Evolutionary conservation across 2,329 filamentous ascomycete species (phyloP).

Genomic region (Corynespora cassiicola): DNA sequence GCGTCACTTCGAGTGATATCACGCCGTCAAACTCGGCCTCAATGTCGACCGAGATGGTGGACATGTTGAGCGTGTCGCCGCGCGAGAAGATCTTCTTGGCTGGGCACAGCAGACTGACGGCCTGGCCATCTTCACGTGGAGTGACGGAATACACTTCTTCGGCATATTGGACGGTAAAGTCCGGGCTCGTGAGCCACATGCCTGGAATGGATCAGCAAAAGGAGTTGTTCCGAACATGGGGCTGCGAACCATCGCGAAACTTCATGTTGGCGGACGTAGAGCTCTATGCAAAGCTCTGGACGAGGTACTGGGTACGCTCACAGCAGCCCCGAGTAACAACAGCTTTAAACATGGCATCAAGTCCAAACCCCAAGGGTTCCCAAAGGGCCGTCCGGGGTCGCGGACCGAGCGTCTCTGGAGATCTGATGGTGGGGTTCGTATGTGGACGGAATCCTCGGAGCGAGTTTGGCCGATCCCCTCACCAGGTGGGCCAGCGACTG

Average conservation of each 20-base stretch:
- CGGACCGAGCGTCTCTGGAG: slow-evolving; percentile 9
- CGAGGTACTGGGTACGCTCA: neutral
- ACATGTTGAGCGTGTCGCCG: slow-evolving; percentile 63
- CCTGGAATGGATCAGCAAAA: slow-evolving; percentile 36
- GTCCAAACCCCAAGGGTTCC: slow-evolving; percentile 3
- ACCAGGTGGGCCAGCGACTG: no score
- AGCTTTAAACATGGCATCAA: neutral
- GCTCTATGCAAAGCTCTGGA: neutral
- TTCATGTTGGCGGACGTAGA: slow-evolving; percentile 53
- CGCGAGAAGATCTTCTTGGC: slow-evolving; percentile 61
- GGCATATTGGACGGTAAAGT: slow-evolving; percentile 68
- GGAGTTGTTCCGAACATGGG: neutral
- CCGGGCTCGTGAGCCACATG: slow-evolving; percentile 71
- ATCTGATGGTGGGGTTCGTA: slow-evolving; percentile 1
- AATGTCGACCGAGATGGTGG: slow-evolving; percentile 63
- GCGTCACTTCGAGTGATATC: slow-evolving; percentile 65
- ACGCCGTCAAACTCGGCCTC: slow-evolving; percentile 65
- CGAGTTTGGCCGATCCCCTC: slow-evolving; percentile 16
- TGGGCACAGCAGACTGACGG: slow-evolving; percentile 63
- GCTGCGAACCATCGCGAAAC: slow-evolving; percentile 62
- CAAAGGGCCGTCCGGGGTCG: slow-evolving; percentile 7
- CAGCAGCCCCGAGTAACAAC: no score
- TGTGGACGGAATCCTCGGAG: slow-evolving; percentile 22
- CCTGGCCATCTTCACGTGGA: slow-evolving; percentile 53
- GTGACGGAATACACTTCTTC: slow-evolving; percentile 67